These are phyloP conservation scores for Zygoascus hellenicus DNA, from an alignment of 1,139 yeast genomes.

Conservation along the genomic window DNA sequence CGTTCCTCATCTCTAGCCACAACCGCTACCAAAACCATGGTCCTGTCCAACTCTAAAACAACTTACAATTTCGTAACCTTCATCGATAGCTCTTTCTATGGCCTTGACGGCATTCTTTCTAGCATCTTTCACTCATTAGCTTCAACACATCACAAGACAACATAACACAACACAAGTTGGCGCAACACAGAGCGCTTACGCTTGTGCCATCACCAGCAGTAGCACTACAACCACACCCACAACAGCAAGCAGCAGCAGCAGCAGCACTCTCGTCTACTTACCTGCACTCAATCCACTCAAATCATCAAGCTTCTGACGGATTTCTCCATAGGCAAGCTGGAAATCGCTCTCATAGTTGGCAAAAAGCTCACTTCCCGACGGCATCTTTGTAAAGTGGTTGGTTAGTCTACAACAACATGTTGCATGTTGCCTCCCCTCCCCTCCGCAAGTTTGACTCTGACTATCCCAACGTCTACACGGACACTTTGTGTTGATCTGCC, in stretches of 20 bases:
- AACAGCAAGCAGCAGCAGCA: too few species aligned
- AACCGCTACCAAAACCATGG: too few species aligned
- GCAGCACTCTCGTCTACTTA: conserved; percentile 30
- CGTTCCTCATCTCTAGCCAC: too few species aligned
- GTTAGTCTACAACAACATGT: neutral
- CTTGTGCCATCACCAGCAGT: neutral
- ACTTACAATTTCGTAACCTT: conserved; percentile 60
- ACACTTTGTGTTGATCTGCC: too few species aligned
- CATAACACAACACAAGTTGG: neutral
- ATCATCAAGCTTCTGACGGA: conserved; percentile 58
- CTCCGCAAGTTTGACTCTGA: too few species aligned
- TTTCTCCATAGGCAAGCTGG: conserved; percentile 65
- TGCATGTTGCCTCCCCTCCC: too few species aligned
- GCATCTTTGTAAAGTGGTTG: conserved; percentile 4
- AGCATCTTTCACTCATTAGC: conserved; percentile 16
- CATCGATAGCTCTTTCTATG: conserved; percentile 66
- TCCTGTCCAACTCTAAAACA: too few species aligned
- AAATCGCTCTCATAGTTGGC: conserved; percentile 68
- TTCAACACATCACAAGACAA: neutral
- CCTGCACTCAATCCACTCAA: conserved; percentile 50
- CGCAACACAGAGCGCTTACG: neutral
- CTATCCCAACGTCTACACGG: too few species aligned
- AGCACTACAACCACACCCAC: neutral
- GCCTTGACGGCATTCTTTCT: conserved; percentile 36
- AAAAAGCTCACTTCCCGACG: conserved; percentile 45